Base-by-base conservation (phyloP, 139 green algal species). In the Spirogloea muscicola region DNA sequence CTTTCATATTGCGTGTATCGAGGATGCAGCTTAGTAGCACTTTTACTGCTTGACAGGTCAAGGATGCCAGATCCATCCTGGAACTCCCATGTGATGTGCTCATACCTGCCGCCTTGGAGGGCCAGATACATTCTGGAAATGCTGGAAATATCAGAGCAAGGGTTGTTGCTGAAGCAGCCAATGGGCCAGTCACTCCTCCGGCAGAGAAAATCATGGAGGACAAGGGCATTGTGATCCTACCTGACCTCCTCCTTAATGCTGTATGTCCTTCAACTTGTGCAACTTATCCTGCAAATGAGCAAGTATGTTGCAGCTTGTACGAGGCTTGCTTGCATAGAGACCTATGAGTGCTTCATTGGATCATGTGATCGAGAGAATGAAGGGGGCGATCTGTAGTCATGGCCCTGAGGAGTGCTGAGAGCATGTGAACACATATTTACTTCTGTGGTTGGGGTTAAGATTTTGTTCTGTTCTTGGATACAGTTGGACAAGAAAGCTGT, bases 111-210 rank as follows among this genome's bases (percentile, higher is more conserved):
- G 75, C 75, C 21, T 58, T 82, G 40, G 75, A 76, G 43, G 37
- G 40, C 16, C 43, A 72, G 39, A 82, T 82, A 52, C 29, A 61
- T 16, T 69, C 55, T 3, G 13, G 25, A 25, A 83, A 81, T 36
- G 76, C 76, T 5, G 3, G 10, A 61, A 21, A 61, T 52, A 39
- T 62, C 21, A 29, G 72, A 51, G 80, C 75, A 40, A 85, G 85
- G 77, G 38, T 85, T 33, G 57, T 85, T 29, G 79, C 66, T 21
- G 79, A 85, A 46, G 79, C 79, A 1, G 79, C 79, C 52, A 85
- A 85, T 55, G 79, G 79, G 25, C 79, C 79, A 3, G 72, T 84
- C 27, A 85, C 74, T 42, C 72, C 79, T 13, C 62, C 80, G 21
- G 79, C 59, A 4, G 79, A 86, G 49, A 48, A 67, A 25, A 43